A percentile compares a stretch with the other conserved stretches of the same genome.
Conservation (phyloP, 805 yeast species). For the Pichia californica region DNA sequence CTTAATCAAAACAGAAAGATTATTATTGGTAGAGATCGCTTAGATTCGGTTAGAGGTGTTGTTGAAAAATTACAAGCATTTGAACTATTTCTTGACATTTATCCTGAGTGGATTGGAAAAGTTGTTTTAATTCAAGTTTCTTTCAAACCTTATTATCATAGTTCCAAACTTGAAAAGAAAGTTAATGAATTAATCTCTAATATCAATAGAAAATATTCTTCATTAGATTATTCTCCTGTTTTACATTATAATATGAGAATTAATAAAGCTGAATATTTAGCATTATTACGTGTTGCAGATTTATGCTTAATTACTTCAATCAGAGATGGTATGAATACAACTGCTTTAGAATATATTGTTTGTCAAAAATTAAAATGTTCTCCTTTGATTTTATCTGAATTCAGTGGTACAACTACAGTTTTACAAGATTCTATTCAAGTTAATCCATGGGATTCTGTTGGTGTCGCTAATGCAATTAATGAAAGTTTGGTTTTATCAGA, state of each 20-base stretch:
- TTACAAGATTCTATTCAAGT: conserved; percentile 70
- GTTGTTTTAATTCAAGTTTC: conserved; percentile 91
- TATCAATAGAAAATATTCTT: conserved; percentile 82
- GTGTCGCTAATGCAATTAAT: conserved; percentile 80
- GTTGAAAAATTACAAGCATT: conserved; percentile 89
- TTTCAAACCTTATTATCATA: conserved; percentile 61
- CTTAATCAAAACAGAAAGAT: conserved; percentile 63
- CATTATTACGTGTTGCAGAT: conserved; percentile 84
- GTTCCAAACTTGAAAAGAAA: conserved; percentile 66
- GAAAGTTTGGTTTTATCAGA: conserved; percentile 53
- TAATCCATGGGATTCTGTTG: conserved; percentile 96
- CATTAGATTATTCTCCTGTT: conserved; percentile 77
- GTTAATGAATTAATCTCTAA: conserved; percentile 75
- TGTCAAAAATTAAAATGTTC: conserved; percentile 69
- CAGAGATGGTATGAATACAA: conserved; percentile 95
- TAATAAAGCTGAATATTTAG: conserved; percentile 82
- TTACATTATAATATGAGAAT: conserved; percentile 89
- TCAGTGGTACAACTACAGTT: conserved; percentile 80
- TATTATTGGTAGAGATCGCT: conserved; percentile 89
- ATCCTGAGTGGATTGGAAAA: conserved; percentile 79
- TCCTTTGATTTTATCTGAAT: conserved; percentile 86
- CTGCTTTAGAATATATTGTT: conserved; percentile 85
- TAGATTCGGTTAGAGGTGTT: conserved; percentile 89
- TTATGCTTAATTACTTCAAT: conserved; percentile 83
- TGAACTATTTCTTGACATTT: conserved; percentile 80